Base-by-base conservation (phyloP, 352 stramenopile species). In the Phytophthora hibernalis region DNA sequence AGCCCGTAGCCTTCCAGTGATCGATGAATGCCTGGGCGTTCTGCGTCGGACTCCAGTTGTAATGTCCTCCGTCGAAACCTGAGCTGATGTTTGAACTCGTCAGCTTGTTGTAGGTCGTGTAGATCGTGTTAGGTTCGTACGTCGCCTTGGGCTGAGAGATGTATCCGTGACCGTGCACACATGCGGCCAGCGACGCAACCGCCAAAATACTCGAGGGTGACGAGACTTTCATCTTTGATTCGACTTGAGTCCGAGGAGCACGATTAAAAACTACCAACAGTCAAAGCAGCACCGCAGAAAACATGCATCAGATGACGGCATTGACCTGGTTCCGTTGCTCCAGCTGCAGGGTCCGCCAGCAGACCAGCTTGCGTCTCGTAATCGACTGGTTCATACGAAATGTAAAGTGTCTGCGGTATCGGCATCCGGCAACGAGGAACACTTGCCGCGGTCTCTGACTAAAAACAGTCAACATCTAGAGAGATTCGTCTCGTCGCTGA, bases 21-120 rank as follows among this genome's bases (percentile, higher is more conserved):
- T 71, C 37, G 12, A 26, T 71, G 35, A 80, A 80, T n/a, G 59
- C 63, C 33, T 65, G 33, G 20, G 65, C 42, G 53, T 80, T 80
- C 5, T 76, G 24, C 16, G 35, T 33, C 42, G 72, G 65, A 44
- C 63, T 71, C 21, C 50, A 30, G 48, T 80, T 60, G 57, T 65
- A 80, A n/a, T 69, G 64, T 21, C 52, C 51, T 24, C 68, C 68
- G 13, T 51, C 35, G 53, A 77, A 77, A 30, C 53, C 64, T 18
- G 43, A 9, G 59, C 71, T 77, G 13, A 72, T 49, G 10, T 35
- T 65, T 11, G 68, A 58, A 9, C 10, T 49, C 24, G 68, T 66
- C 12, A 72, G 30, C 1, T 38, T 47, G 35, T 76, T 76, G 68
- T 58, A 76, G 21, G 21, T 51, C 24, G 61, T 76, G 52, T 72